Percentiles rank a stretch among this genome's conserved stretches.
phyloP scores from a whole-genome alignment of 495 filamentous ascomycete genomes.

The Penicillium robsamsonii region DNA sequence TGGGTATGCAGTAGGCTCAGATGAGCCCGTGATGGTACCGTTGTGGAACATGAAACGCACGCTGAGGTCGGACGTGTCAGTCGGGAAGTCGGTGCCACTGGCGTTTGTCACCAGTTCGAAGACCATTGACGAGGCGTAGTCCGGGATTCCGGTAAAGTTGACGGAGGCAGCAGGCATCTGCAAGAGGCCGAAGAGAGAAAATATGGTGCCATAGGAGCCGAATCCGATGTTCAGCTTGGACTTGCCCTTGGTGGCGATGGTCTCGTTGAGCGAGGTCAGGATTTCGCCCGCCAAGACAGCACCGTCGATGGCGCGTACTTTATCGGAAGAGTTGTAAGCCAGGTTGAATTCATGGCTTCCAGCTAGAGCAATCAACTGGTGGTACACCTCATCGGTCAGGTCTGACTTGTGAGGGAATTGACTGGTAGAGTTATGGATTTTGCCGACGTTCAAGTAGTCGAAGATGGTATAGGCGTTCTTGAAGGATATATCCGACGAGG shows the following conservation, averaged over 20 bases:
- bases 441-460: conserved; percentile 55
- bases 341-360: conserved; percentile 52
- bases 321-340: conserved; percentile 48
- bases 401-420: conserved; percentile 31
- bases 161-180: conserved; percentile 35
- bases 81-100: conserved; percentile 37
- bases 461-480: conserved; percentile 70
- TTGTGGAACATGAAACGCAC: conserved; percentile 56
- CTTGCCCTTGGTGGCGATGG: conserved; percentile 35
- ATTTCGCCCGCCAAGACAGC: conserved; percentile 43
- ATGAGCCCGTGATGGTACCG: conserved; percentile 40
- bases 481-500: conserved; percentile 52
- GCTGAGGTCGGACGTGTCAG: conserved; percentile 25
- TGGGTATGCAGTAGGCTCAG: conserved; percentile 35
- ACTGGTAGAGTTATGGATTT: conserved; percentile 50
- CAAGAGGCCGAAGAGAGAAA: conserved; percentile 50
- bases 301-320: conserved; percentile 50
- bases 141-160: conserved; percentile 48
- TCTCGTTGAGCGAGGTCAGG: conserved; percentile 45
- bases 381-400: conserved; percentile 34
- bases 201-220: conserved; percentile 49
- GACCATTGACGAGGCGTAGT: conserved; percentile 52
- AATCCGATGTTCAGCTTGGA: conserved; percentile 44
- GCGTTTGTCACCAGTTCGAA: conserved; percentile 51
- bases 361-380: conserved; percentile 46